Evolutionary conservation across 352 stramenopile genomes (phyloP), one percentile per base, ranked within the genome.

Genomic region (Phytophthora pluvialis): DNA sequence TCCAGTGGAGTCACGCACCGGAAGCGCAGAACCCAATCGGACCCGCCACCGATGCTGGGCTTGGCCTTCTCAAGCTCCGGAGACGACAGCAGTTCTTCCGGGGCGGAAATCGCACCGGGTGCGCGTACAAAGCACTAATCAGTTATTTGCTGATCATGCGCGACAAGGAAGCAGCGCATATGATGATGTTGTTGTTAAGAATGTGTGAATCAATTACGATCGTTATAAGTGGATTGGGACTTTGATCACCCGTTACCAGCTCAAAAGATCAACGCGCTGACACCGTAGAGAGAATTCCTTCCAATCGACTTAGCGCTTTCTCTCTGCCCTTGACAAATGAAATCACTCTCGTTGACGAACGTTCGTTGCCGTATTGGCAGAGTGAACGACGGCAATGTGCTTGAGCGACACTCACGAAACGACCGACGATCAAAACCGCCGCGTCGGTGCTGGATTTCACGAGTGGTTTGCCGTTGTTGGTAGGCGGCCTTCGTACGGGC

Each of bases 41-140:
- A 72, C 25, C 62, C 67, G 1, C 62, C 62, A 10, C 62, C 56
- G 1, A 52, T 69, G 28, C 56, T 69, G 1, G 52, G 46, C 8
- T 31, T 78, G 26, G 66, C 60, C 13, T 67, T 78, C 29, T 67
- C 61, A 33, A 78, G 66, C 43, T 78, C 70, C 15, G 61, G 48
- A 40, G 70, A 78, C 7, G 70, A 50, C 9, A 49, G 18, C 18
- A 50, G 38, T n/a, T 60, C 51, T 50, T 50, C 51, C 11, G 51
- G 25, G 43, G 39, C 28, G 36, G 51, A 60, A 2, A 25, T 50
- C 8, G 39, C 18, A 21, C 36, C 39, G 31, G 38, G 5, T 15
- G 38, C 28, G n/a, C 25, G 38, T 36, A 50, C 39, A 11, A 60
- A 60, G 13, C 16, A 48, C n/a, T 40, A 35, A 40, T 1, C 29